Evolutionary conservation across 768 basidiomycete genomes (phyloP), one percentile per base, ranked within the genome.

Genomic region (Tylopilus vinaceipallidus): DNA sequence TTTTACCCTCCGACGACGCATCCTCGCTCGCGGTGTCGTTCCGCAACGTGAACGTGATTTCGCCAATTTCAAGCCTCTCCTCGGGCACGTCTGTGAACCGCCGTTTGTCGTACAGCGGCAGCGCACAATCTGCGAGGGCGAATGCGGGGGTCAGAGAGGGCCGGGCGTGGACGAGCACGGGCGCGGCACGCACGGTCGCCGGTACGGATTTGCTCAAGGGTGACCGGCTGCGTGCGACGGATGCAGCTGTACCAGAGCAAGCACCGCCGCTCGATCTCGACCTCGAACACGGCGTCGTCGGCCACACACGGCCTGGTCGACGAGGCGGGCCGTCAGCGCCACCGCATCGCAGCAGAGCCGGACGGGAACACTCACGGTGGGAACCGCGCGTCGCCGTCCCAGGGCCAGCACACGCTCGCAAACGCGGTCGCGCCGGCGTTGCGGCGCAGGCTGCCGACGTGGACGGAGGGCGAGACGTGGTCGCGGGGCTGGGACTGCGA

Each of bases 131-230:
- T 63, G n/a, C 26, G n/a, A 34, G 17, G n/a, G n/a, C n/a, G n/a
- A n/a, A n/a, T n/a, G n/a, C n/a, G n/a, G n/a, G n/a, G n/a, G n/a
- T n/a, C 35, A 0, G n/a, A 26, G 26, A 7, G 19, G 1, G 2
- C 19, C 6, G 22, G 20, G 32, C 16, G 20, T 45, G 17, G 14
- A 35, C 20, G 20, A 3, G n/a, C 36, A 19, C 33, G 10, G n/a
- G 7, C 24, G 2, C 7, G 12, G 23, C n/a, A 19, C 2, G 4
- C 49, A 62, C 61, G 33, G 19, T 54, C 10, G 17, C 50, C 61
- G 6, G 59, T 61, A 11, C 61, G 61, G 4, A 62, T 34, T 58
- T 64, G 62, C 29, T 62, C 62, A 19, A 64, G 39, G 14, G 52
- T 45, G 34, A 41, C 42, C 16, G 40, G 54, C 10, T 49, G 49